Base-by-base conservation (phyloP, 2,329 filamentous ascomycete genomes). In the Reticulascus tulasneorum region DNA sequence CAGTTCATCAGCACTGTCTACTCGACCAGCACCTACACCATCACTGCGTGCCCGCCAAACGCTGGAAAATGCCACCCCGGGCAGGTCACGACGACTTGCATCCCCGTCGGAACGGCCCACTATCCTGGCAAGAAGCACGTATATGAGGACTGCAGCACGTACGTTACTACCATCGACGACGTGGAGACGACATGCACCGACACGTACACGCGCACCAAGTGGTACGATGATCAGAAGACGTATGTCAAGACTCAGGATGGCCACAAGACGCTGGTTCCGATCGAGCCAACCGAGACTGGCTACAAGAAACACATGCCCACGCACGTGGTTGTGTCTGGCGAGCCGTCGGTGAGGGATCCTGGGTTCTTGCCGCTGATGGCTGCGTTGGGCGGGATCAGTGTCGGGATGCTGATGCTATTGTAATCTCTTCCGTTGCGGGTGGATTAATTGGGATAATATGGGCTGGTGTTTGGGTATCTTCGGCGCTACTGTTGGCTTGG, bases 341-440 rank as follows among this genome's bases (percentile, higher is more conserved):
- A 28, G 23, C 17, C 37, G 11, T 20, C 26, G 8, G 25, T 40
- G n/a, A 32, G 26, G 15, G 23, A 29, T 5, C n/a, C 24, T 22
- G 16, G 17, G 12, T 29, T 27, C 13, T 7, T 40, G 11, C 29
- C 40, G 9, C 6, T 40, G 11, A 20, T 41, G 20, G 21, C 22
- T 11, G 16, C 28, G 5, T 22, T 44, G 9, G 41, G 30, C 7
- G 38, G 23, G 16, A 23, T 44, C 20, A 31, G 25, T 7, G 15
- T 35, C 17, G 41, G 37, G 7, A 21, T 41, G 19, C 23, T 9
- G 20, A 23, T 36, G 11, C 18, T 33, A 11, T 17, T 44, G 25
- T 44, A 35, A 31, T n/a, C n/a, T n/a, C n/a, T n/a, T n/a, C n/a
- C n/a, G n/a, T n/a, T n/a, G n/a, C n/a, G n/a, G n/a, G n/a, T n/a